phyloP scores from a whole-genome alignment of 495 filamentous ascomycete species.

The Thermochaetoides thermophila region DNA sequence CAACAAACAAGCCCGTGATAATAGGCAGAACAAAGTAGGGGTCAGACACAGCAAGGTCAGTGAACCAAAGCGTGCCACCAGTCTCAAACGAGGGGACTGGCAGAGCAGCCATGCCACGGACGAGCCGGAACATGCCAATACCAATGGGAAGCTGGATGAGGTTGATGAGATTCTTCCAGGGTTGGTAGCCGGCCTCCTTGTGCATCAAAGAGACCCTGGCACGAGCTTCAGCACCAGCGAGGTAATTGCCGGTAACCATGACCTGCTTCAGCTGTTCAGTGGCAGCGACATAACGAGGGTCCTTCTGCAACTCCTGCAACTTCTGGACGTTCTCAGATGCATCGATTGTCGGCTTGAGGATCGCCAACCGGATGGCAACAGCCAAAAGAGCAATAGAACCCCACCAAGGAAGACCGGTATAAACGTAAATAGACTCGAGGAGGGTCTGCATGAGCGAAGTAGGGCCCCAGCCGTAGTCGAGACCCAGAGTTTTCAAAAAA shows the following conservation, averaged over 20 bases:
- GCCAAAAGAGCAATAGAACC: constrained; percentile 50
- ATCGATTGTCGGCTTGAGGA: constrained; percentile 49
- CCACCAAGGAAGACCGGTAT: constrained; percentile 66
- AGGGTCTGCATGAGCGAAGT: constrained; percentile 52
- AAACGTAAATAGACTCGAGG: constrained; percentile 72
- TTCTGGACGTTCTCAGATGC: constrained; percentile 44
- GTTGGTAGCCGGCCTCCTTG: constrained; percentile 36
- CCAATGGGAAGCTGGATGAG: constrained; percentile 55
- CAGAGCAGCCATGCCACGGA: constrained; percentile 55
- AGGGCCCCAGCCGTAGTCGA: constrained; percentile 75
- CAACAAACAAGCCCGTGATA: constrained; percentile 31
- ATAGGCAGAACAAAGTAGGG: constrained; percentile 62
- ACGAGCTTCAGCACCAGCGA: constrained; percentile 25
- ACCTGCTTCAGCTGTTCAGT: constrained; percentile 33
- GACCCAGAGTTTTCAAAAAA: constrained; percentile 64
- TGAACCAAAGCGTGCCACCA: constrained; percentile 63
- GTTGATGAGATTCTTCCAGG: constrained; percentile 39
- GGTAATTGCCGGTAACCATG: constrained; percentile 22
- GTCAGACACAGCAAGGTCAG: constrained; percentile 63
- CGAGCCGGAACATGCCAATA: constrained; percentile 64
- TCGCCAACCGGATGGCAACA: constrained; percentile 42
- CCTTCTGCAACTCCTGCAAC: constrained; percentile 33
- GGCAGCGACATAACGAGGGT: constrained; percentile 36
- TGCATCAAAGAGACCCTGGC: constrained; percentile 35
- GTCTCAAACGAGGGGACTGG: constrained; percentile 64